Percentiles rank a stretch among this genome's conserved stretches.
Conservation (phyloP, 2,329 filamentous ascomycete species). For the Xylaria multiplex region DNA sequence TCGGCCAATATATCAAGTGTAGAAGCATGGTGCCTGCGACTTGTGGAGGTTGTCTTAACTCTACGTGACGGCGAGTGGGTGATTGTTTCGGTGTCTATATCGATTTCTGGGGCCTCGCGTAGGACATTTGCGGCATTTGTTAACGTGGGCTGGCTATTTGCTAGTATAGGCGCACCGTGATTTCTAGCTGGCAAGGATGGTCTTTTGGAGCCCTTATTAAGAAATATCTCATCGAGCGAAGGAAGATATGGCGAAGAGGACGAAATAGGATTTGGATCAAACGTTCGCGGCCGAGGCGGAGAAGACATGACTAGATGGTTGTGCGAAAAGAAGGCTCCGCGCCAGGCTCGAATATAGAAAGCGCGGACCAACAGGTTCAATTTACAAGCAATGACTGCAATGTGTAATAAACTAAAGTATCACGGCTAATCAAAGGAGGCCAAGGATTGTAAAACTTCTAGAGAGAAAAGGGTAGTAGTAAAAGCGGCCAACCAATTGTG, state of each 20-base stretch:
- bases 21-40: slow-evolving; percentile 31
- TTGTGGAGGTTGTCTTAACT: slow-evolving; percentile 29
- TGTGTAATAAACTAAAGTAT: neutral
- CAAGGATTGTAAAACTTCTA: neutral
- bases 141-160: slow-evolving; percentile 52
- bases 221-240: slow-evolving; percentile 59
- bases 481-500: neutral
- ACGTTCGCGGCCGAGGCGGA: slow-evolving; percentile 39
- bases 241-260: slow-evolving; percentile 68
- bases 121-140: slow-evolving; percentile 55
- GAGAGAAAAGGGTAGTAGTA: neutral
- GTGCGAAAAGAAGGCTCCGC: slow-evolving; percentile 52
- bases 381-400: neutral
- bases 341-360: slow-evolving; percentile 58
- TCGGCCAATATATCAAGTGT: slow-evolving; percentile 21
- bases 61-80: slow-evolving; percentile 42
- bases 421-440: neutral
- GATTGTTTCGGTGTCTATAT: slow-evolving; percentile 46
- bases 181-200: slow-evolving; percentile 52
- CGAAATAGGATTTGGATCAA: slow-evolving; percentile 47
- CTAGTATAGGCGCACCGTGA: slow-evolving; percentile 52
- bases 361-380: slow-evolving; percentile 36
- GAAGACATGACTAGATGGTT: slow-evolving; percentile 49
- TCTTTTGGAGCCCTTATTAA: slow-evolving; percentile 49
- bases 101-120: slow-evolving; percentile 49